Evolutionary conservation across 257 asterid species (phyloP), one percentile per base, ranked within the genome.

Genomic region (Solanum bukasovii): DNA sequence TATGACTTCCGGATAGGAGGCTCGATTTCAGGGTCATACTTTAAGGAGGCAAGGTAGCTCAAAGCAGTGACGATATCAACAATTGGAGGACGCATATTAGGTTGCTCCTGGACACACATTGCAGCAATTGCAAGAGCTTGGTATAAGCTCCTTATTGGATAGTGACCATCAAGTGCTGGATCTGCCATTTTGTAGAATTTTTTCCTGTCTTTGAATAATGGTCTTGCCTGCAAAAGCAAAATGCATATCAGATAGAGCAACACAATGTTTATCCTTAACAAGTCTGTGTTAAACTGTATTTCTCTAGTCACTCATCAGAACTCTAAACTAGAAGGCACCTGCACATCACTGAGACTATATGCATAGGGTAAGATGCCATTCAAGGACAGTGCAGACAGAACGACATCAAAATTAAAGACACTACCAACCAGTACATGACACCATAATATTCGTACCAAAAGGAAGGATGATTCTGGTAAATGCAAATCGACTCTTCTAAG

Each of bases 61-160:
- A 95, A 75, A 29, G 98, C 97, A 73, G 84, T 84, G 46, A 94
- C 97, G 1, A 95, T 90, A 73, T 95, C 97, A 10, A 90, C 87
- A 67, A 92, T 89, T 33, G 77, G 86, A 4, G 98, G 98, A 16
- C 98, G 90, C 91, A 92, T 21, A 74, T 18, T 89, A 9, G 97
- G 93, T 40, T 92, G 85, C 63, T 94, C 97, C 88, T 93, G 94
- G 81, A 92, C 87, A 74, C 96, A 94, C 96, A 94, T 94, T 84
- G 97, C 95, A n/a, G 95, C 92, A 8, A 95, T 93, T 52, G 98
- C 96, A 16, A 95, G 92, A 81, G 92, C 94, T 88, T 94, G 98
- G 91, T 93, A 92, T 75, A 95, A 87, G 29, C 98, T 95, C 63
- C 93, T 86, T 18, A 87, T 85, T 1, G 97, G 98, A 83, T 91